A percentile compares a stretch with the other conserved stretches of the same genome.
phyloP scores from a whole-genome alignment of 805 yeast species.

The Starmera caribaea region DNA sequence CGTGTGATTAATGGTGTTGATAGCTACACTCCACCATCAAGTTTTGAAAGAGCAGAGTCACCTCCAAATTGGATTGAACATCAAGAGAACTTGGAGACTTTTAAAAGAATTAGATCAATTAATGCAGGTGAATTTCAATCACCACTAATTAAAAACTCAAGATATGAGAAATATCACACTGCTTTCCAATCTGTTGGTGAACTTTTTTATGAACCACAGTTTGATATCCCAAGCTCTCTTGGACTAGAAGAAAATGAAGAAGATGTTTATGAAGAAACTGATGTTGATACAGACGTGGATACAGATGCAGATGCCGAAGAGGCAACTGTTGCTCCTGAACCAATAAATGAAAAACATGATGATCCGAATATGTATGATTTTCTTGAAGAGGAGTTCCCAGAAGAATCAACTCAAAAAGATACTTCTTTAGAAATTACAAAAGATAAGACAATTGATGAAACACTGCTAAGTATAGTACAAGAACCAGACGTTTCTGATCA shows the following conservation, averaged over 20 bases:
- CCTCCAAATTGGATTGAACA: constrained; percentile 32
- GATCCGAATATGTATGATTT: too few species aligned
- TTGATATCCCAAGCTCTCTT: constrained; percentile 3
- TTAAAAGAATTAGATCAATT: constrained; percentile 20
- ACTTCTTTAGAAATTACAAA: background rate
- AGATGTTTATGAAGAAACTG: constrained; percentile 4
- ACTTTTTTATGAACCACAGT: constrained; percentile 20
- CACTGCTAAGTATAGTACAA: background rate
- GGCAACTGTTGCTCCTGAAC: too few species aligned
- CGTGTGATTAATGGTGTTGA: constrained; percentile 31
- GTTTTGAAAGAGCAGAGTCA: constrained; percentile 17
- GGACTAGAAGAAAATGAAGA: constrained; percentile 6
- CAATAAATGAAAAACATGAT: too few species aligned
- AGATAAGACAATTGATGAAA: background rate
- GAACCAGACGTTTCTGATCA: background rate
- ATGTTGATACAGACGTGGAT: constrained; percentile 2
- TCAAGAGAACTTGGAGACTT: constrained; percentile 24
- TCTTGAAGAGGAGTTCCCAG: too few species aligned
- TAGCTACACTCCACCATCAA: constrained; percentile 17
- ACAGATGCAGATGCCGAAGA: too few species aligned
- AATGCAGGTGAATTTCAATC: constrained; percentile 8
- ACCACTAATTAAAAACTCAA: constrained; percentile 15
- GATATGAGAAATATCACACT: constrained; percentile 19
- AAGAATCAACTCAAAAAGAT: background rate
- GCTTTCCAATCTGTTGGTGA: constrained; percentile 22